A percentile compares a stretch with the other conserved stretches of the same genome.
Evolutionary conservation across 2,329 filamentous ascomycete genomes (phyloP).

Genomic region (Achaetomium macrosporum): DNA sequence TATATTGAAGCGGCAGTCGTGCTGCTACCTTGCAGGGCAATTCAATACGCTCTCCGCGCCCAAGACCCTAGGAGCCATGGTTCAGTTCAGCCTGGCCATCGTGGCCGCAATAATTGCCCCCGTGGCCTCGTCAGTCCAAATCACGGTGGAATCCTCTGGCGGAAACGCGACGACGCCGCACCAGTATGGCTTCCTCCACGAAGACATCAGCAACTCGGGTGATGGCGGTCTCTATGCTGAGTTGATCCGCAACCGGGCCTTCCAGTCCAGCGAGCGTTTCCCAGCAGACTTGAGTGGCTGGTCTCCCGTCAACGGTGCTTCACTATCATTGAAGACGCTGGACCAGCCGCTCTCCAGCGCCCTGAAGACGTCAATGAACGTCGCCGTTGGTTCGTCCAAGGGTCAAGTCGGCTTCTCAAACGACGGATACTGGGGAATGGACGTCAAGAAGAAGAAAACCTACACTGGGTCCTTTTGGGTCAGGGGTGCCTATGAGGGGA

Average conservation of each 20-base stretch:
- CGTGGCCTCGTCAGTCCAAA: too few species aligned
- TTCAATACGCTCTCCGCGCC: too few species aligned
- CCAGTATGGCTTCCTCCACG: conserved; percentile 21
- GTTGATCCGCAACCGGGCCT: conserved; percentile 9
- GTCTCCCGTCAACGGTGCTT: neutral
- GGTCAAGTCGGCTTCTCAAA: conserved; percentile 1
- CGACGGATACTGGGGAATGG: conserved; percentile 6
- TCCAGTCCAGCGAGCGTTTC: neutral
- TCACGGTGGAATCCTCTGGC: conserved; percentile 1
- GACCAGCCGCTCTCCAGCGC: conserved; percentile 1
- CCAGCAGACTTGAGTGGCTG: neutral
- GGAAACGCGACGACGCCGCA: conserved; percentile 16
- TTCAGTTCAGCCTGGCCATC: too few species aligned
- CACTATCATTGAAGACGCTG: neutral
- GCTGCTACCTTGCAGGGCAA: too few species aligned
- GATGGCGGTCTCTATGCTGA: conserved; percentile 10
- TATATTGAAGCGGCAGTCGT: too few species aligned
- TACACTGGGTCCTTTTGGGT: conserved; percentile 5
- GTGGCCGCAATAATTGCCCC: too few species aligned
- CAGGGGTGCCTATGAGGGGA: neutral
- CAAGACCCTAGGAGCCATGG: too few species aligned
- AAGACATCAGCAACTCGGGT: conserved; percentile 14
- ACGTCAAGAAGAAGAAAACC: conserved; percentile 3
- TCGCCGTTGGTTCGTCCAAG: neutral
- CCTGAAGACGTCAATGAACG: conserved; percentile 3